Evolutionary conservation across 2,329 filamentous ascomycete species (phyloP).

Genomic region (Ascosphaera apis): DNA sequence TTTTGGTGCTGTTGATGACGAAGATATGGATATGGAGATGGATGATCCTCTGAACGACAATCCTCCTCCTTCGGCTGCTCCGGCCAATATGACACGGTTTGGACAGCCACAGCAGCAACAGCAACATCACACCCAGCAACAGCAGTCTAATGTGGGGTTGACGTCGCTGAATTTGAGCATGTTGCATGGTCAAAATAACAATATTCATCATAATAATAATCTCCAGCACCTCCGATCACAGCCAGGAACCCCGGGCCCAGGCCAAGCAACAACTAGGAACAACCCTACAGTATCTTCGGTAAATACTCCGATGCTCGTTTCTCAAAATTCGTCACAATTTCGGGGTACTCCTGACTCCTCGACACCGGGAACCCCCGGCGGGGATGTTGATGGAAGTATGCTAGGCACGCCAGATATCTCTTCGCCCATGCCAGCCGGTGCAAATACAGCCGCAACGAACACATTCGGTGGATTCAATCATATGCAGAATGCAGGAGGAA

Average conservation of each 20-base stretch:
- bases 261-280: constrained; percentile 48
- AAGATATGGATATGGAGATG: constrained; percentile 97
- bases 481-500: too few species aligned
- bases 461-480: too few species aligned
- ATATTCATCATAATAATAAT: too few species aligned
- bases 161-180: constrained; percentile 65
- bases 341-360: constrained; percentile 40
- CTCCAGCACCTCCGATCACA: too few species aligned
- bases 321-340: constrained; percentile 35
- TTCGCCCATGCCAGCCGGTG: too few species aligned
- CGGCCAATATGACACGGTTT: constrained; percentile 45
- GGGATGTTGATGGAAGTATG: too few species aligned
- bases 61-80: too few species aligned
- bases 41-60: constrained; percentile 49
- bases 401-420: too few species aligned
- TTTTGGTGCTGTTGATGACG: too few species aligned
- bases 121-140: constrained; percentile 26
- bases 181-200: constrained; percentile 44
- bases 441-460: too few species aligned
- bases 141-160: too few species aligned
- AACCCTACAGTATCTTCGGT: constrained; percentile 95
- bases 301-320: constrained; percentile 77
- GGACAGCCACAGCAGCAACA: constrained; percentile 38
- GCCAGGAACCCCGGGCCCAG: constrained; percentile 60
- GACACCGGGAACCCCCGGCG: constrained; percentile 44